phyloP scores from a whole-genome alignment of 192 early-diverging fungal species.

The Globomyces pollinis-pini region DNA sequence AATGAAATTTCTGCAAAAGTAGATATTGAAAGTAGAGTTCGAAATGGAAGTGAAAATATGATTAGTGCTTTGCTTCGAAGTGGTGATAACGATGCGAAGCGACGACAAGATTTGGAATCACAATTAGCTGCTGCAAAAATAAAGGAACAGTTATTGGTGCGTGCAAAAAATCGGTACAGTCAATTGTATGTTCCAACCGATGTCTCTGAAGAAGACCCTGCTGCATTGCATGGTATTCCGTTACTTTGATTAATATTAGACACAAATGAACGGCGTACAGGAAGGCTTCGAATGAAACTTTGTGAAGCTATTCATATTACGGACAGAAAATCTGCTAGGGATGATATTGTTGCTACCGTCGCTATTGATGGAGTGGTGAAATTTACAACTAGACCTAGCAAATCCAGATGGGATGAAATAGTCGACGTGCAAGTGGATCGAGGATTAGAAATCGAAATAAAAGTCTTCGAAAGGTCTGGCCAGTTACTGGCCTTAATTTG shows the following conservation, averaged over 20 bases:
- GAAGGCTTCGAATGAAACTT: constrained; percentile 29
- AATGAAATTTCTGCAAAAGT: constrained; percentile 89
- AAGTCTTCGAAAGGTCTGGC: constrained; percentile 62
- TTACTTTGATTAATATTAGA: no score
- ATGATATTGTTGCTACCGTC: constrained; percentile 70
- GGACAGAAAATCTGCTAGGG: constrained; percentile 42
- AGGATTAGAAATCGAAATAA: constrained; percentile 85
- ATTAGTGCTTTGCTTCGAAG: constrained; percentile 16
- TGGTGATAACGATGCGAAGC: constrained; percentile 12
- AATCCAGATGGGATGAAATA: constrained; percentile 64
- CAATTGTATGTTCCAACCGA: constrained; percentile 79
- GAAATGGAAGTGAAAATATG: constrained; percentile 71
- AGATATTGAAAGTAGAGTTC: constrained; percentile 85
- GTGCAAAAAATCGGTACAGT: constrained; percentile 74
- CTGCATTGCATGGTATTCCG: no score
- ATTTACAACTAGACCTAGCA: constrained; percentile 63
- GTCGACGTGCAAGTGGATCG: constrained; percentile 83
- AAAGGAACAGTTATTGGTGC: constrained; percentile 30
- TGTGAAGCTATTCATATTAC: constrained; percentile 35
- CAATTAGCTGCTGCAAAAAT: constrained; percentile 33
- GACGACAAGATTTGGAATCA: constrained; percentile 13
- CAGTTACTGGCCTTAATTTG: constrained; percentile 73
- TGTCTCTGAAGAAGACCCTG: not conserved
- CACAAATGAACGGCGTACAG: constrained; percentile 25
- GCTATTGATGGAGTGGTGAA: constrained; percentile 68